Percentiles rank a stretch among this genome's conserved stretches.
Evolutionary conservation across 1,284 basidiomycete genomes (phyloP).

Genomic region (Trametes sp.): DNA sequence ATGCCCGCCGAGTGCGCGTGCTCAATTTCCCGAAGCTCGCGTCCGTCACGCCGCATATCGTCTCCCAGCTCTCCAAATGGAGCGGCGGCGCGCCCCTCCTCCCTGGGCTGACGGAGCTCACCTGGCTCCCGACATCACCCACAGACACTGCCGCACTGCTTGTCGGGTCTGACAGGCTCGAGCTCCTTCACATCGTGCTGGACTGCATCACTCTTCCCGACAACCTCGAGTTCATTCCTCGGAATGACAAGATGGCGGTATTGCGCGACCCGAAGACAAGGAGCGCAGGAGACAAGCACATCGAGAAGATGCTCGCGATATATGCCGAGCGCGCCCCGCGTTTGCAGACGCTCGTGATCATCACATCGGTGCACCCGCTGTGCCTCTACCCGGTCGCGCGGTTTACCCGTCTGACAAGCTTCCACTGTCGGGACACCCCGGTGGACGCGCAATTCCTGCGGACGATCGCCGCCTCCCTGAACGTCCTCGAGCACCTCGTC

Average conservation of each 20-base stretch:
- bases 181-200: conserved; percentile 7
- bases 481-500: not conserved
- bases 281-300: not conserved
- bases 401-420: not conserved
- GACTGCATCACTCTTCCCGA: conserved; percentile 10
- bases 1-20: conserved; percentile 3
- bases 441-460: conserved; percentile 5
- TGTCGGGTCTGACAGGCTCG: not conserved
- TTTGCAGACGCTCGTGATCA: not conserved
- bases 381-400: conserved; percentile 1
- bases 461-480: not conserved
- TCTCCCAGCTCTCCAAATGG: conserved; percentile 10
- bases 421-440: not conserved
- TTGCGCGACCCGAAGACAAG: conserved; percentile 1
- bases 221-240: conserved; percentile 1
- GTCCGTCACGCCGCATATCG: conserved; percentile 10
- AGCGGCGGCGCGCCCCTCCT: conserved; percentile 6
- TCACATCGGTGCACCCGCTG: conserved; percentile 1
- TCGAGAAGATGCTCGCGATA: conserved; percentile 5
- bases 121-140: not conserved
- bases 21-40: conserved; percentile 4
- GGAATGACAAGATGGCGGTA: not conserved
- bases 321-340: conserved; percentile 1
- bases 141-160: not conserved
- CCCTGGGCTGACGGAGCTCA: conserved; percentile 6